Base-by-base conservation (phyloP, 108 stramenopile genomes). In the Mediolabrus comicus region DNA sequence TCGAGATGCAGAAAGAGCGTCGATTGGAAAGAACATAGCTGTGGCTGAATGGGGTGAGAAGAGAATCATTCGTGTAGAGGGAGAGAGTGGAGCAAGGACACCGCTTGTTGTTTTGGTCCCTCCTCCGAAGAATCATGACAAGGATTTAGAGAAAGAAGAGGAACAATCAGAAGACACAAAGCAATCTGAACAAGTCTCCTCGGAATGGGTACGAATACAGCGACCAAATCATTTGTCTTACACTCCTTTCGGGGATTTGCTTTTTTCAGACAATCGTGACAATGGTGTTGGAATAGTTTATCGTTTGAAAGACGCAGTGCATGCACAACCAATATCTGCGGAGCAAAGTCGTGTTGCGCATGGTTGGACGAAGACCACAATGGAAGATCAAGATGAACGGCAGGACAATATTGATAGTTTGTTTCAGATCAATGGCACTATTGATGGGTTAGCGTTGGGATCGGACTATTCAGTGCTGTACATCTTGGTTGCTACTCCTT, bases 31-130 rank as follows among this genome's bases (percentile, higher is more conserved):
- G 41, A 66, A 61, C 38, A 26, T 90, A 10, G 33, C 82, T 22
- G 80, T 92, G 30, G 83, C 84, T 0, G 91, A 92, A 69, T 87
- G 84, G 83, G 91, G 91, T 25, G 91, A 92, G 57, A 74, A 74
- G 52, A 75, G 91, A 13, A 86, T 92, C 53, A 67, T 86, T 17
- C 77, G 91, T 43, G 55, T 92, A 30, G 91, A 92, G 61, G 73
- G 56, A 24, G 77, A 83, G 30, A 85, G 68, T 41, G 91, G 91
- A 3, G 91, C 91, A 13, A 79, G 91, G 16, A 92, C 87, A 6
- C 91, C 91, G 16, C 58, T 92, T 52, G 69, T 85, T 6, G 57
- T 82, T 11, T 59, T 78, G 70, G 72, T 84, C 10, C 72, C 77
- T 13, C 11, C 56, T 38, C 67, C 80, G 14, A 36, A 41, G 39